Evolutionary conservation across 345 rosid species (phyloP).

Genomic region (Streptanthus diversifolius): DNA sequence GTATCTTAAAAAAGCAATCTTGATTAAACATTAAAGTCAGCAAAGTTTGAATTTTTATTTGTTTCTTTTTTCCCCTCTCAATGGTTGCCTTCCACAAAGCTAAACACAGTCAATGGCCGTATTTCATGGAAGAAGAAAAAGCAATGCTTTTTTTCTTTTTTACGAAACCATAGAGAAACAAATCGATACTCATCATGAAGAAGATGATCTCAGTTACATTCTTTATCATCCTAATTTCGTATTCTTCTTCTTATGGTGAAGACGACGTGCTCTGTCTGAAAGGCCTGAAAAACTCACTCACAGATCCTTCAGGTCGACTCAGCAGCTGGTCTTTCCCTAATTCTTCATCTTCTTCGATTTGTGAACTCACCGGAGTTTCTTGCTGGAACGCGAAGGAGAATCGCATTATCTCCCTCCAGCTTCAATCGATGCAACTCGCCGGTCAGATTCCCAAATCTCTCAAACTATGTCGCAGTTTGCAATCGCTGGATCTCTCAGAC

Average conservation of each 20-base stretch:
- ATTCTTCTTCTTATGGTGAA: constrained; percentile 28
- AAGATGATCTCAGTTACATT: constrained; percentile 27
- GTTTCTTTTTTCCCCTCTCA: constrained; percentile 7
- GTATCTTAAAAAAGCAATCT: neutral
- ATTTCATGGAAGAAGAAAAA: constrained; percentile 4
- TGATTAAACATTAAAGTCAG: neutral
- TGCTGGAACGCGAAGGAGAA: constrained; percentile 60
- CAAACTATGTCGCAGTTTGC: constrained; percentile 49
- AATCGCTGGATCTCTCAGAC: constrained; percentile 45
- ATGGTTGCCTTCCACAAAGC: constrained; percentile 29
- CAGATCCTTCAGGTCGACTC: constrained; percentile 37
- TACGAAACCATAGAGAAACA: neutral
- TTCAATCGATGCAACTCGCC: constrained; percentile 37
- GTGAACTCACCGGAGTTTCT: constrained; percentile 50
- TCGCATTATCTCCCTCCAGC: constrained; percentile 44
- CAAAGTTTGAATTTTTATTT: constrained; percentile 22
- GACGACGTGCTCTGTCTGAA: constrained; percentile 53
- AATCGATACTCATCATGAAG: constrained; percentile 26
- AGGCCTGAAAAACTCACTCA: constrained; percentile 44
- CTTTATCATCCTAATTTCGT: neutral
- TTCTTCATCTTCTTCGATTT: constrained; percentile 43
- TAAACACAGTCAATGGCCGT: constrained; percentile 44
- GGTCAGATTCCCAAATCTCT: constrained; percentile 54
- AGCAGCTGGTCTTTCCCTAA: constrained; percentile 47
- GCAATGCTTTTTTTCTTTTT: neutral